phyloP scores from a whole-genome alignment of 2,329 filamentous ascomycete species.

The Claviceps sp. region DNA sequence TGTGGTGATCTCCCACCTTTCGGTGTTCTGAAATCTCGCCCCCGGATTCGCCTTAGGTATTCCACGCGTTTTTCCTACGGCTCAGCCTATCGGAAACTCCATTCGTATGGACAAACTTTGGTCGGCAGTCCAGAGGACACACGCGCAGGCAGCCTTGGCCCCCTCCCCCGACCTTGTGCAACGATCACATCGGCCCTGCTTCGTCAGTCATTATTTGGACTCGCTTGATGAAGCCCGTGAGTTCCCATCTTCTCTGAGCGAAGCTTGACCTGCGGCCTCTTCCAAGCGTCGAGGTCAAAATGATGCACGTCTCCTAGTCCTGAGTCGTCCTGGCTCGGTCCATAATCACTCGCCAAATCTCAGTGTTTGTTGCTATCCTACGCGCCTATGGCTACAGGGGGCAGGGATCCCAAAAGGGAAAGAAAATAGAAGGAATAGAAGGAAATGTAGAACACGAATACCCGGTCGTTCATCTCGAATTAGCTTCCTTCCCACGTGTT shows the following conservation, averaged over 20 bases:
- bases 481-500: background rate
- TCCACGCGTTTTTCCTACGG: background rate
- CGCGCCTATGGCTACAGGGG: background rate
- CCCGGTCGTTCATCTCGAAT: background rate
- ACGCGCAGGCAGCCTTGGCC: background rate
- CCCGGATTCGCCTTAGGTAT: background rate
- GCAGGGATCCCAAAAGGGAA: background rate
- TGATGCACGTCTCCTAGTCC: background rate
- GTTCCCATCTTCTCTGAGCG: background rate
- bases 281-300: background rate
- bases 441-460: background rate
- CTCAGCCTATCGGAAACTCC: background rate
- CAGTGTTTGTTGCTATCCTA: background rate
- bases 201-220: background rate
- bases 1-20: background rate
- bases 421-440: background rate
- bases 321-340: background rate
- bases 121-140: background rate
- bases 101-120: no score
- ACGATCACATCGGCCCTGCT: constrained; percentile 6
- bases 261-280: background rate
- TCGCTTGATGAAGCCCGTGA: constrained; percentile 6
- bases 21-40: background rate
- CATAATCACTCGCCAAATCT: background rate
- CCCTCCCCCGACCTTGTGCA: constrained; percentile 2